Percentiles rank a stretch among this genome's conserved stretches.
Conservation (phyloP, 2,329 filamentous ascomycete genomes). For the Periconia macrospinosa region DNA sequence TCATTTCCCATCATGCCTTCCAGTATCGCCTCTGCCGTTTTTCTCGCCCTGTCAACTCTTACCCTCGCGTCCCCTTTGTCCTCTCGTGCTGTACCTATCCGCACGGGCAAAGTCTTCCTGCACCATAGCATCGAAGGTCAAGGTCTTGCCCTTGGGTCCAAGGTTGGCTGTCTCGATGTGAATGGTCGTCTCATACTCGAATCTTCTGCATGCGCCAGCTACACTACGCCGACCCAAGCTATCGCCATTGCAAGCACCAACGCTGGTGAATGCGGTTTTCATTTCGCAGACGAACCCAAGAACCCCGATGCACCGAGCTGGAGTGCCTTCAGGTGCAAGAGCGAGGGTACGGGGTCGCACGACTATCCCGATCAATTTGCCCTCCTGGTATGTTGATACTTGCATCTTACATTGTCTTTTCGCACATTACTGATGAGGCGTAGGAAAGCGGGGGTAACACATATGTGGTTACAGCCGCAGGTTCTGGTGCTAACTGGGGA, state of each 20-base stretch:
- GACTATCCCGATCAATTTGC: neutral
- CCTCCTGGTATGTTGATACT: neutral
- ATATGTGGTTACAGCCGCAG: neutral
- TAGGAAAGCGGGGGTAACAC: neutral
- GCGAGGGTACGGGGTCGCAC: neutral
- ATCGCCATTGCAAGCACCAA: neutral
- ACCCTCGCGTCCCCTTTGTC: neutral
- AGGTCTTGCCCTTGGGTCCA: neutral
- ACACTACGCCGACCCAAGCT: neutral
- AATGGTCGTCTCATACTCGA: neutral
- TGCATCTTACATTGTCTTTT: neutral
- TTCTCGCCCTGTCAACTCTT: neutral
- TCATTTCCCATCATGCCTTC: neutral
- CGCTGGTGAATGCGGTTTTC: neutral
- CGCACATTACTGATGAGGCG: neutral
- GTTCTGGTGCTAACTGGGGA: neutral
- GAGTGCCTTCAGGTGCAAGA: neutral
- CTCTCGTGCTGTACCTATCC: neutral
- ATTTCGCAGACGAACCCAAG: neutral
- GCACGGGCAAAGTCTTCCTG: neutral
- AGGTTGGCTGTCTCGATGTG: neutral
- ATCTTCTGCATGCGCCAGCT: neutral
- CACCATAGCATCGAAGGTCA: neutral
- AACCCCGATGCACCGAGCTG: neutral
- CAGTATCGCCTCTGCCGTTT: neutral